Percentiles rank a stretch among this genome's conserved stretches.
These are phyloP conservation scores for Rhinocladiella mackenziei DNA, from an alignment of 2,329 filamentous ascomycete genomes.

Conservation along the genomic window DNA sequence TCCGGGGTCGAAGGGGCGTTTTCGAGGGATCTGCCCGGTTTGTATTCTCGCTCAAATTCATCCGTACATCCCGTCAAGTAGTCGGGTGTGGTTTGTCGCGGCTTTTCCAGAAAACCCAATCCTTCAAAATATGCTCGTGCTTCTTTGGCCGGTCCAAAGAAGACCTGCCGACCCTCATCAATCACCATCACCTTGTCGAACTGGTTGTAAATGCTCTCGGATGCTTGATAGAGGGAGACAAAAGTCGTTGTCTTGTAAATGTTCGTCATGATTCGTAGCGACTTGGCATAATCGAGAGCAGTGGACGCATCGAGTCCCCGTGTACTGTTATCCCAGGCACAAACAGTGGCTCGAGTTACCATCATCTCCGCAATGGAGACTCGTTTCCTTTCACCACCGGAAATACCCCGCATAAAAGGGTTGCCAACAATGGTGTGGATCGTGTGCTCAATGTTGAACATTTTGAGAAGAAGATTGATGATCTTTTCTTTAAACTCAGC, in stretches of 20 bases:
- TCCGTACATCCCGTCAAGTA: conserved; percentile 80
- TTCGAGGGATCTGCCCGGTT: conserved; percentile 59
- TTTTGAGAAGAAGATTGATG: conserved; percentile 70
- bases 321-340: conserved; percentile 73
- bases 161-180: conserved; percentile 70
- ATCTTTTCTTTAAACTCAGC: conserved; percentile 72
- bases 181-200: conserved; percentile 85
- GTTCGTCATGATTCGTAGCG: conserved; percentile 74
- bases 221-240: conserved; percentile 81
- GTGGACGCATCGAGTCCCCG: conserved; percentile 66
- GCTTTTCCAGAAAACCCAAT: conserved; percentile 69
- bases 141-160: conserved; percentile 64
- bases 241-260: conserved; percentile 81
- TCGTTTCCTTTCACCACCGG: conserved; percentile 73
- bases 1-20: conserved; percentile 68
- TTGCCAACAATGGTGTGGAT: conserved; percentile 80
- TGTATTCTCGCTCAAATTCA: conserved; percentile 75
- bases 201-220: conserved; percentile 71
- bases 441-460: conserved; percentile 93
- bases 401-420: conserved; percentile 73
- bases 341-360: conserved; percentile 66
- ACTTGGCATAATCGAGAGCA: conserved; percentile 63
- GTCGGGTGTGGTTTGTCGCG: conserved; percentile 74
- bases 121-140: conserved; percentile 72
- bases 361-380: conserved; percentile 82